Base-by-base conservation (phyloP, 108 stramenopile species). In the Cyclotella atomus region DNA sequence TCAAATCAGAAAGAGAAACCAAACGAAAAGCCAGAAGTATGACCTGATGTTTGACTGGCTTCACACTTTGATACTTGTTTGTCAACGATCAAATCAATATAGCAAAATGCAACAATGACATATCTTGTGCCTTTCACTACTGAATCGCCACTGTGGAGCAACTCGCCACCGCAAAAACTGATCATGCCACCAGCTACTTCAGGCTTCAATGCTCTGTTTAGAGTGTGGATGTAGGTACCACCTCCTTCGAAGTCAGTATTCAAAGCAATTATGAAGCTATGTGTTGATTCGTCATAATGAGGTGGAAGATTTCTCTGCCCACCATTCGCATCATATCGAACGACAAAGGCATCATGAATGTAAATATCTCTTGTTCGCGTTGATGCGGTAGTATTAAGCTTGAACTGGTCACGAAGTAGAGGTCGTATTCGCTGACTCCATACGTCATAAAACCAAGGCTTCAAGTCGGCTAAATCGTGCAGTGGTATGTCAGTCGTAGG, bases 401-500 rank as follows among this genome's bases (percentile, higher is more conserved):
- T 75, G 34, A 83, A 75, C 27, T 80, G 83, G 12, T 33, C 45
- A 0, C 76, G 64, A n/a, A 83, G 55, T 68, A 83, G 59, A 7
- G 83, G 79, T 44, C 79, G 67, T 27, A 82, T 59, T 45, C 28
- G 59, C 16, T 46, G 0, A 0, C 2, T 65, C 76, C 76, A 78
- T 3, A 84, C 28, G 34, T 85, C 49, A 56, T 68, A 62, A 63
- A 93, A 95, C 81, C 87, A 89, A 14, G 69, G 27, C 46, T 82
- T 73, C 7, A 95, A 32, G 10, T 68, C 50, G 2, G 77, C 77
- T 17, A 92, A 64, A 56, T 80, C 72, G 75, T 97, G 93, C 14
- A 98, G 81, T 6, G 96, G 96, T 24, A 97, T 62, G 75, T 98
- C 97, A 35, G 89, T 93, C 14, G 97, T 98, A 30, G 97, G 97